Percentiles rank a stretch among this genome's conserved stretches.
These are phyloP conservation scores for Pichia sp. DNA, from an alignment of 1,139 yeast species.

Conservation along the genomic window DNA sequence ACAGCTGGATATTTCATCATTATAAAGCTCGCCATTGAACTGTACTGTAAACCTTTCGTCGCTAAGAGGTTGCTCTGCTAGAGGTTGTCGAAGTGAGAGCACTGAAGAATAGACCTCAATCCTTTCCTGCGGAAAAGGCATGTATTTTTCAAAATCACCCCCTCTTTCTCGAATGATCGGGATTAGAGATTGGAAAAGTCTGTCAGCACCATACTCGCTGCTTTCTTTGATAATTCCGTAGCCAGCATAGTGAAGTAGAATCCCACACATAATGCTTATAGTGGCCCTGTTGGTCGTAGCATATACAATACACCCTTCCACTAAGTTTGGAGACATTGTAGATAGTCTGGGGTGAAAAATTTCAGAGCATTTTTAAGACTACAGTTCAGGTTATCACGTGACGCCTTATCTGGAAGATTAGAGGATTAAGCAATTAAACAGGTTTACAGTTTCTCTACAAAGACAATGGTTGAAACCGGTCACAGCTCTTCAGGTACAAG, in stretches of 20 bases:
- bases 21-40: conserved; percentile 87
- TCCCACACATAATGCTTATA: conserved; percentile 40
- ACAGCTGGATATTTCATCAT: conserved; percentile 42
- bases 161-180: conserved; percentile 51
- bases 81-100: conserved; percentile 72
- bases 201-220: conserved; percentile 1
- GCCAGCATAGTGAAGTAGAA: conserved; percentile 31
- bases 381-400: too few relatives aligned
- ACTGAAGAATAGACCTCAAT: conserved; percentile 54
- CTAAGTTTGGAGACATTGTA: too few relatives aligned
- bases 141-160: conserved; percentile 42
- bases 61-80: conserved; percentile 66
- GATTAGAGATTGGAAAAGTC: conserved; percentile 32
- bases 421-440: too few relatives aligned
- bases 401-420: too few relatives aligned
- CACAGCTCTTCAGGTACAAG: background rate
- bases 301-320: too few relatives aligned
- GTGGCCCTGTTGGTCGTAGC: too few relatives aligned
- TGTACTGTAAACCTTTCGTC: conserved; percentile 46
- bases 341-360: too few relatives aligned
- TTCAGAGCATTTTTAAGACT: too few relatives aligned
- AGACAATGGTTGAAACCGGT: too few relatives aligned
- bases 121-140: background rate
- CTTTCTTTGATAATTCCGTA: conserved; percentile 12
- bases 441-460: too few relatives aligned